Evolutionary conservation across 163 green algal species (phyloP).

Genomic region (Prototheca cutis): DNA sequence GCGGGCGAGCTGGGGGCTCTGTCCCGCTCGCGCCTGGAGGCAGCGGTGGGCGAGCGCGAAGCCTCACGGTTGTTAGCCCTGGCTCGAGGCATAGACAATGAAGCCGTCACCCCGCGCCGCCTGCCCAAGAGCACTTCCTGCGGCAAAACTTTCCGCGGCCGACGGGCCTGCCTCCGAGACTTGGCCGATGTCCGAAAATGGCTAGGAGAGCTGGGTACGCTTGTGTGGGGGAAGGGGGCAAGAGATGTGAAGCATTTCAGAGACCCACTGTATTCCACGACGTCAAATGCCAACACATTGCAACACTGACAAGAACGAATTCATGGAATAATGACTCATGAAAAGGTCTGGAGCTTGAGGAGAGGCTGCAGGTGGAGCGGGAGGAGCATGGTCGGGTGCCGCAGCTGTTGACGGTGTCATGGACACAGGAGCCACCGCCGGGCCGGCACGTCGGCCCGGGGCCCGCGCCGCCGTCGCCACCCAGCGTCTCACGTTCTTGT

Average conservation of each 20-base stretch:
- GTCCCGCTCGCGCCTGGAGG: slow-evolving; percentile 35
- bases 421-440: slow-evolving; percentile 9
- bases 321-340: no score
- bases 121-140: slow-evolving; percentile 50
- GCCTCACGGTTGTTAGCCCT: slow-evolving; percentile 37
- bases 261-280: no score
- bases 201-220: slow-evolving; percentile 21
- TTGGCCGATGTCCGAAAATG: slow-evolving; percentile 33
- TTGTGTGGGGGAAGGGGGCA: slow-evolving; percentile 27
- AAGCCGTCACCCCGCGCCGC: slow-evolving; percentile 46
- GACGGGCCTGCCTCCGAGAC: slow-evolving; percentile 19
- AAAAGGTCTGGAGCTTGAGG: slow-evolving; percentile 62
- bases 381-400: slow-evolving; percentile 35
- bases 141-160: slow-evolving; percentile 61
- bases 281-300: no score
- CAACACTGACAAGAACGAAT: no score
- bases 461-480: neutral
- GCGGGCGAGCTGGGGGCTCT: slow-evolving; percentile 53
- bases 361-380: slow-evolving; percentile 45
- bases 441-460: no score
- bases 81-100: slow-evolving; percentile 46
- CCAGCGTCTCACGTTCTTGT: slow-evolving; percentile 29
- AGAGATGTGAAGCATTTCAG: slow-evolving; percentile 7
- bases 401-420: slow-evolving; percentile 41
- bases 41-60: slow-evolving; percentile 28